These are phyloP conservation scores for Rhizopus microsporus DNA, from an alignment of 371 early-diverging fungal genomes.

Conservation along the genomic window DNA sequence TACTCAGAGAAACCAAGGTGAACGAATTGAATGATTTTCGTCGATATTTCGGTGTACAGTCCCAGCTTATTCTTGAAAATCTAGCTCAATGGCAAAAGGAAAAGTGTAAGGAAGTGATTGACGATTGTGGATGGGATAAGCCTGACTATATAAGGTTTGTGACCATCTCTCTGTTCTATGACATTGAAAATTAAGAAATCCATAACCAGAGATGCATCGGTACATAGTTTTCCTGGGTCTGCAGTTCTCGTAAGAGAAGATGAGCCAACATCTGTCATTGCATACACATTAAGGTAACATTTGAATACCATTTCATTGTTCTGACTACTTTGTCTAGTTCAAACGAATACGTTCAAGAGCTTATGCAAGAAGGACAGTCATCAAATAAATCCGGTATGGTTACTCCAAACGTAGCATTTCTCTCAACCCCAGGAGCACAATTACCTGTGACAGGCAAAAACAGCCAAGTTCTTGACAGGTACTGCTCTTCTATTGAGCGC, in stretches of 20 bases:
- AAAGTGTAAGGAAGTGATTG: slow-evolving; percentile 20
- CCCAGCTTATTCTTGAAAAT: slow-evolving; percentile 25
- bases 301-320: neutral
- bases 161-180: neutral
- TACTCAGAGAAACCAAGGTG: slow-evolving; percentile 18
- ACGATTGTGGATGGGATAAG: slow-evolving; percentile 32
- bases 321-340: slow-evolving; percentile 13
- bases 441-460: neutral
- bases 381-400: neutral
- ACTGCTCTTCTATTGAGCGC: slow-evolving; percentile 38
- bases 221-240: slow-evolving; percentile 83
- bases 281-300: slow-evolving; percentile 73
- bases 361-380: slow-evolving; percentile 7
- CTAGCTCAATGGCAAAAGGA: slow-evolving; percentile 36
- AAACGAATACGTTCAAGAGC: slow-evolving; percentile 27
- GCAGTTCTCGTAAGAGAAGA: slow-evolving; percentile 84
- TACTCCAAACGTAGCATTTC: neutral
- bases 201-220: slow-evolving; percentile 27
- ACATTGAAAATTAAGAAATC: neutral
- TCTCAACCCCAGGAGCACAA: neutral
- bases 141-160: slow-evolving; percentile 38
- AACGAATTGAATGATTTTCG: slow-evolving; percentile 44
- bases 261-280: slow-evolving; percentile 90
- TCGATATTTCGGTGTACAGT: slow-evolving; percentile 33
- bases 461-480: slow-evolving; percentile 26